Conservation (phyloP, 306 rosid genomes). For the Quercus alba region DNA sequence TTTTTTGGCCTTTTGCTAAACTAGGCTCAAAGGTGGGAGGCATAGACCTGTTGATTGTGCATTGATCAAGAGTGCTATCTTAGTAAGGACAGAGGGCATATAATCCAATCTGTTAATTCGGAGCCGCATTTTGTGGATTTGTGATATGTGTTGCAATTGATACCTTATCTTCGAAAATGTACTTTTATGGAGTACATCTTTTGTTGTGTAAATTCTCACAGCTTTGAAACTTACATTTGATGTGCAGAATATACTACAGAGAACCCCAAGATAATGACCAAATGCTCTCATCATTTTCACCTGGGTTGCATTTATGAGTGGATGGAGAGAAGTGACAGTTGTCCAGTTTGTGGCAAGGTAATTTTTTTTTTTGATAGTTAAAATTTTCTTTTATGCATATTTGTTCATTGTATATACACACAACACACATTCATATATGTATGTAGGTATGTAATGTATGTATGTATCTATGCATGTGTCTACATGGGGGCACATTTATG, state of each 20-base stretch:
- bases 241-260: conserved; percentile 79
- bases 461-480: neutral
- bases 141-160: conserved; percentile 7
- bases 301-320: conserved; percentile 98
- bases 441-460: neutral
- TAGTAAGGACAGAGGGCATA: conserved; percentile 2
- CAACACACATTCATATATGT: neutral
- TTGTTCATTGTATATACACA: neutral
- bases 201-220: conserved; percentile 14
- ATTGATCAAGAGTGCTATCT: conserved; percentile 11
- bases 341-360: conserved; percentile 99
- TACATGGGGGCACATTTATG: neutral
- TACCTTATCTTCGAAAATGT: conserved; percentile 12
- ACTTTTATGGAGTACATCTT: conserved; percentile 1
- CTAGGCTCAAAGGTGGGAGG: conserved; percentile 3
- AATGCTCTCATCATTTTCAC: conserved; percentile 96
- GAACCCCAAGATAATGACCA: conserved; percentile 91
- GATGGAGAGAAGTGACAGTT: conserved; percentile 99
- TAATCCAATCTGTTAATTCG: neutral
- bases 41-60: neutral
- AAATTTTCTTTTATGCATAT: conserved; percentile 10
- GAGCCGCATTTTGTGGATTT: neutral
- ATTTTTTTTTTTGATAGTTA: conserved; percentile 11
- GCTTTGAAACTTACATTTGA: conserved; percentile 8
- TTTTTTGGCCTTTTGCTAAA: neutral